Conservation (phyloP, 2,329 filamentous ascomycete genomes). For the Fusarium acutatum region DNA sequence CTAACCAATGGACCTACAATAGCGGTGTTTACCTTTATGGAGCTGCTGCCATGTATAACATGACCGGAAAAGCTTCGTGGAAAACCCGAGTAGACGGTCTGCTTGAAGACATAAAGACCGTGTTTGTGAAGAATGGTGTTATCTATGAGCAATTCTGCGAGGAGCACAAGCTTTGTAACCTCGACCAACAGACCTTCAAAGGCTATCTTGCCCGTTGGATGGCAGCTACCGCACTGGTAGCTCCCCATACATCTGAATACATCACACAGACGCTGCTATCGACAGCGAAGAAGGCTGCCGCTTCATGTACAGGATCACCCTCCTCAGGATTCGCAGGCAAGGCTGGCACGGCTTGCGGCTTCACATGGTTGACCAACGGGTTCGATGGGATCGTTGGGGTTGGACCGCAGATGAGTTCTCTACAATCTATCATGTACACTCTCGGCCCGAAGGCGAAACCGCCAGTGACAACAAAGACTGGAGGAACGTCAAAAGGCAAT, state of each 20-base stretch:
- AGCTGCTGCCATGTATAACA: conserved; percentile 68
- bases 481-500: conserved; percentile 67
- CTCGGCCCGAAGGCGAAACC: conserved; percentile 54
- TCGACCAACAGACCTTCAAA: conserved; percentile 79
- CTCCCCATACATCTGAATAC: conserved; percentile 48
- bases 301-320: conserved; percentile 60
- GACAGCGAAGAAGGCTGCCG: conserved; percentile 56
- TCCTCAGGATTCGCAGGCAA: conserved; percentile 56
- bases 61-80: conserved; percentile 65
- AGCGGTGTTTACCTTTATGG: conserved; percentile 71
- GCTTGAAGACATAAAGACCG: conserved; percentile 55
- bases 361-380: conserved; percentile 64
- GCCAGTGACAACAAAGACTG: conserved; percentile 62
- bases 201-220: conserved; percentile 77
- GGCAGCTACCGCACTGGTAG: conserved; percentile 60
- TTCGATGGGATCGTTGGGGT: conserved; percentile 72
- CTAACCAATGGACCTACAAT: conserved; percentile 74
- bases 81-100: conserved; percentile 67
- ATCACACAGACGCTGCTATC: neutral
- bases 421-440: conserved; percentile 69
- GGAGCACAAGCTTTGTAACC: conserved; percentile 66
- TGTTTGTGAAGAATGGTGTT: conserved; percentile 64
- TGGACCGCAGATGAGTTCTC: conserved; percentile 74
- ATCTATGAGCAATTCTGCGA: conserved; percentile 76
- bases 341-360: conserved; percentile 71